Conservation (phyloP, 2,329 filamentous ascomycete species). For the Colletotrichum destructivum region DNA sequence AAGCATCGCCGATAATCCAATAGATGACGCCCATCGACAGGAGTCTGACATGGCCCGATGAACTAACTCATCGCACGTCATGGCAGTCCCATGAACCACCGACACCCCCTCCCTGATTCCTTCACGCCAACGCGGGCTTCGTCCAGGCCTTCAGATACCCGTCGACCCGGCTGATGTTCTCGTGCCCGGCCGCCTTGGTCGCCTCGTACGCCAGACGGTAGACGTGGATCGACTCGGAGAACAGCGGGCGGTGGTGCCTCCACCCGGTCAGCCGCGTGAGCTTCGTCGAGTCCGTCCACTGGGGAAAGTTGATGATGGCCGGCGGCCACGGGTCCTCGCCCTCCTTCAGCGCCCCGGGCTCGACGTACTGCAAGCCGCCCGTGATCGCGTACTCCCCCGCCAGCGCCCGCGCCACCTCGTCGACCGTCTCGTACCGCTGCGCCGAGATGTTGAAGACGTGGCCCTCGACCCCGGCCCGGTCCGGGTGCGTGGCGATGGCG, state of each 20-base stretch:
- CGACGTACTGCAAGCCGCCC: constrained; percentile 49
- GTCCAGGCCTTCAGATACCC: constrained; percentile 2
- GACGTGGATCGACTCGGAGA: constrained; percentile 53
- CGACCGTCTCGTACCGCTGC: constrained; percentile 59
- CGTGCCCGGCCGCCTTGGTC: constrained; percentile 28
- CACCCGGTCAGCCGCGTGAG: constrained; percentile 58
- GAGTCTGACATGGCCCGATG: too few species aligned
- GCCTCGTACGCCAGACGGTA: constrained; percentile 59
- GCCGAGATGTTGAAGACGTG: constrained; percentile 64
- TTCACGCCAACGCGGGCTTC: not conserved
- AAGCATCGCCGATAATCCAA: too few species aligned
- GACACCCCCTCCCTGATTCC: too few species aligned
- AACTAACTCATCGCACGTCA: too few species aligned
- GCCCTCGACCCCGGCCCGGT: constrained; percentile 51
- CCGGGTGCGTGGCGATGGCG: constrained; percentile 56
- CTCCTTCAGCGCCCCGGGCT: constrained; percentile 38
- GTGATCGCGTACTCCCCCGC: constrained; percentile 57
- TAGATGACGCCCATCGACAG: too few species aligned
- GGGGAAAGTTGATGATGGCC: constrained; percentile 54
- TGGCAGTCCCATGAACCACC: too few species aligned
- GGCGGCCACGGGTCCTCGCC: constrained; percentile 41
- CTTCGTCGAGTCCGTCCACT: constrained; percentile 61
- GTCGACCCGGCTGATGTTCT: constrained; percentile 9
- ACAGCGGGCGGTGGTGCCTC: constrained; percentile 54
- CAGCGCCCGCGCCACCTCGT: constrained; percentile 56